Evolutionary conservation across 495 filamentous ascomycete genomes (phyloP), one percentile per base, ranked within the genome.

Genomic region (Podospora australis): DNA sequence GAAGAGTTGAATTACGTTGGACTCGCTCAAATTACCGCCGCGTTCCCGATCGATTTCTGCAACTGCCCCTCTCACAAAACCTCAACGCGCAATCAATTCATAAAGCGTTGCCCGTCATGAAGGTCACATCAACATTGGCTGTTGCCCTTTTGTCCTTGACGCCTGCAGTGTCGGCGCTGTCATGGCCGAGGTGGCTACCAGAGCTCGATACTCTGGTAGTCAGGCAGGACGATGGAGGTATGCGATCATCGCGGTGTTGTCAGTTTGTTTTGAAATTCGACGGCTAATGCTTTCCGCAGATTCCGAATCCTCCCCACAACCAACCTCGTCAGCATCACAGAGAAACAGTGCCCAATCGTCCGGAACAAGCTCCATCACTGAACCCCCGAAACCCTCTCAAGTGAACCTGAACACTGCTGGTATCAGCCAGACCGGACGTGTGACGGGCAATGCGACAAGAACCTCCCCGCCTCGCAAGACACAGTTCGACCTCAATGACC

Each of bases 401-500:
- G 49, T 48, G 16, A 62, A 66, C 39, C 59, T 67, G 48, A 71
- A 71, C 50, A 71, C 63, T 1, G 70, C 55, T 22, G 53, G 49
- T 28, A 29, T 43, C 3, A 38, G 47, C 11, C 17, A 24, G 23
- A 50, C 58, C 13, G 47, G 32, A 25, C 40, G 47, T 13, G 42
- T 8, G 22, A 44, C 42, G 22, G 25, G 42, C 26, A 63, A 61
- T 52, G 30, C 21, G 39, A 58, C 47, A 22, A 36, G 11, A 51
- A 61, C 62, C 7, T 40, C 44, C 21, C 53, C 59, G 2, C 71
- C 71, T 10, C 75, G 72, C 23, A 77, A 74, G 23, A 77, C 66
- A 26, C 69, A 69, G 66, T 77, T 74, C 67, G 70, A 85, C 67
- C 64, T 81, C 10, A 70, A 75, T 44, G 70, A 82, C 41, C 78